These are phyloP conservation scores for Ophiosphaerella herpotricha DNA, from an alignment of 2,329 filamentous ascomycete species.

Conservation along the genomic window DNA sequence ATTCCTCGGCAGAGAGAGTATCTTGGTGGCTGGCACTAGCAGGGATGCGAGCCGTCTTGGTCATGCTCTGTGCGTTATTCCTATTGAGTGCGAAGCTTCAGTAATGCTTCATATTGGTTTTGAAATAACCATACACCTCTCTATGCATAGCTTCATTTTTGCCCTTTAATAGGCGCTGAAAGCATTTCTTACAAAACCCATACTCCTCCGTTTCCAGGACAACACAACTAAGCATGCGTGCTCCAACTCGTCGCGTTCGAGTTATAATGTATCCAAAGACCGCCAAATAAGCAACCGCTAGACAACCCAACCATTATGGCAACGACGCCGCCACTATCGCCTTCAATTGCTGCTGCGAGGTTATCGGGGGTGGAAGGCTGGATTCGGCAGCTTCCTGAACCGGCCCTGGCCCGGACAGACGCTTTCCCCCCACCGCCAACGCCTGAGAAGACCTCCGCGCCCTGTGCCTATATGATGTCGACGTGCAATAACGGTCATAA, in stretches of 20 bases:
- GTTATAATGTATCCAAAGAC: slow-evolving; percentile 1
- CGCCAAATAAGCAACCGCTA: neutral
- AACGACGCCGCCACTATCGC: slow-evolving; percentile 16
- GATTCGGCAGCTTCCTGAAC: slow-evolving; percentile 15
- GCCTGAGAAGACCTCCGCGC: slow-evolving; percentile 8
- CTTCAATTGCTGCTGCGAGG: slow-evolving; percentile 17
- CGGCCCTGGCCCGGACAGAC: slow-evolving; percentile 6
- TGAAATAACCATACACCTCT: no score
- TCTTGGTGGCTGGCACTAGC: no score
- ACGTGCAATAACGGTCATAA: slow-evolving; percentile 10
- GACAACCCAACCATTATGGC: slow-evolving; percentile 15
- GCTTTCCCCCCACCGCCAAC: slow-evolving; percentile 16
- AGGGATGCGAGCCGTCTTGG: no score
- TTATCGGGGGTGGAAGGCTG: slow-evolving; percentile 15
- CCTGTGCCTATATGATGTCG: slow-evolving; percentile 10
- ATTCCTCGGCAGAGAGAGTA: no score
- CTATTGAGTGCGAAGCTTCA: no score
- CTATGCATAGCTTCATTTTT: no score
- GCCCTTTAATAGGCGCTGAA: no score
- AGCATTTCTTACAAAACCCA: no score
- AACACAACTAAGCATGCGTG: neutral
- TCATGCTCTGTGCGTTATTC: no score
- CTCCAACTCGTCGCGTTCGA: slow-evolving; percentile 1
- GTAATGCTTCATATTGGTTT: neutral
- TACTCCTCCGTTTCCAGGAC: no score